Evolutionary conservation across 2,329 filamentous ascomycete species (phyloP), one percentile per base, ranked within the genome.

Genomic region (Epichloe brachyelytri): DNA sequence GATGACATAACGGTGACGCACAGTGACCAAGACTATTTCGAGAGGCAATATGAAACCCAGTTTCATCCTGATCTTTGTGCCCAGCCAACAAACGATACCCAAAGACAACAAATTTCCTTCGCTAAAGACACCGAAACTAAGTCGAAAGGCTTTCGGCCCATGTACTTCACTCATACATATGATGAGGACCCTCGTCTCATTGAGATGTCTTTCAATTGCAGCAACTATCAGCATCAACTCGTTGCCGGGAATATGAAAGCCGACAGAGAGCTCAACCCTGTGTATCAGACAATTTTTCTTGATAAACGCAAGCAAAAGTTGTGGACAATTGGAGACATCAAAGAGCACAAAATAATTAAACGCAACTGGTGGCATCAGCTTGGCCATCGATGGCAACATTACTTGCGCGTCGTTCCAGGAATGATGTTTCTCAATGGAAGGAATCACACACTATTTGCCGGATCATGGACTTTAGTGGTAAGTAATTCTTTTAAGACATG

Each of bases 161-260:
- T 83, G 80, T 84, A 83, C 66, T 76, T 77, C 59, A 83, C 79
- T 56, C 78, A 81, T 51, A 75, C 73, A 49, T 83, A 84, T 61
- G 64, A 70, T 0, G 53, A 73, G 14, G 75, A 82, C 57, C 70
- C 72, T 1, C 75, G 69, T 2, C 77, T 80, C 59, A 75, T 84
- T 7, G 80, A 83, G 62, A 83, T 83, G 80, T 83, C 77, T 51
- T 88, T 87, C 65, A 83, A 88, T 63, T 85, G 82, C 67, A 83
- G 80, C 38, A 85, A 86, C 62, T 87, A 88, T 65, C 84, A 88
- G 62, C 75, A 81, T 43, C 84, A 88, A 60, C 84, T 88, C 55
- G 79, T 79, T 1, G 63, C 63, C 19, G 60, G 62, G 0, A 61
- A 59, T 17, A 46, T 53, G 10, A 38, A 57, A 1, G 40, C 59